phyloP scores from a whole-genome alignment of 2,329 filamentous ascomycete genomes.

The Biscogniauxia mediterranea region DNA sequence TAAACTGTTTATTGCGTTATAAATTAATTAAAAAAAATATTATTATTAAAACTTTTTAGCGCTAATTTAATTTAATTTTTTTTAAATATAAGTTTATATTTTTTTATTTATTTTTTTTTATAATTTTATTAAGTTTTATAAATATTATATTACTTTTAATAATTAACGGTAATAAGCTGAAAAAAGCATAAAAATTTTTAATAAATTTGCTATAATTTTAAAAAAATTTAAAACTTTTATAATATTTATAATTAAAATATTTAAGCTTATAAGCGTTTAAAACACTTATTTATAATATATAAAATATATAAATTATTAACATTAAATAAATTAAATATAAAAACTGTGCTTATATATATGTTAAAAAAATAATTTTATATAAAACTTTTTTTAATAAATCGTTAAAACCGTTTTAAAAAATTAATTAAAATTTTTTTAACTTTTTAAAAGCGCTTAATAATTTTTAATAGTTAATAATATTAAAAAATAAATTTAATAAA shows the following conservation, averaged over 20 bases:
- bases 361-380: background rate
- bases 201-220: background rate
- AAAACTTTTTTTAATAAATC: background rate
- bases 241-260: background rate
- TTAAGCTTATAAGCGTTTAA: background rate
- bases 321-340: background rate
- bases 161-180: background rate
- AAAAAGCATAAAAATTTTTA: background rate
- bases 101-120: background rate
- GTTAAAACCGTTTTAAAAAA: background rate
- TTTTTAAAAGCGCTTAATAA: background rate
- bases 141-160: background rate
- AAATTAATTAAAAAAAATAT: background rate
- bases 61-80: background rate
- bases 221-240: background rate
- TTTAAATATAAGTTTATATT: background rate
- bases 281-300: background rate
- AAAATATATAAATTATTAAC: background rate
- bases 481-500: constrained; percentile 1
- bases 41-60: background rate
- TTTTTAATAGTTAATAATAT: background rate
- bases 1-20: background rate
- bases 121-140: background rate
- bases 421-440: background rate
- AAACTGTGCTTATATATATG: background rate